Evolutionary conservation across 78 protist species (phyloP), one percentile per base, ranked within the genome.

Genomic region (Guillardia theta): DNA sequence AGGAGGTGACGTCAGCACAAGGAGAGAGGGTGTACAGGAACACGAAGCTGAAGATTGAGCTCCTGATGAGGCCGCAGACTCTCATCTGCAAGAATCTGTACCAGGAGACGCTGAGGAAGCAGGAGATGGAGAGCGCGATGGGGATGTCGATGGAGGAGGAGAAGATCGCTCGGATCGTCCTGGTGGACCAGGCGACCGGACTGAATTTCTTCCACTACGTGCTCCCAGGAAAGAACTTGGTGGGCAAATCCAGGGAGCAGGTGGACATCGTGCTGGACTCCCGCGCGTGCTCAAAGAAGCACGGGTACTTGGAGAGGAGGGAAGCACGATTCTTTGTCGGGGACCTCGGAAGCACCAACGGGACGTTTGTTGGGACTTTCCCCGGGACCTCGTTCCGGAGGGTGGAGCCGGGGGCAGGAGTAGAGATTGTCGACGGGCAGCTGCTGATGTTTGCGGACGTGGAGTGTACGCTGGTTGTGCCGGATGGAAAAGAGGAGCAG

Each of bases 141-240:
- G 90, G 90, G 24, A 27, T 18, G 41, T 27, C 33, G 19, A 22
- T 78, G 24, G 90, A 78, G 37, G 90, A 78, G 24, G 90, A 78
- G 48, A 36, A n/a, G 50, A 45, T 78, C 30, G 53, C 90, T 0
- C 18, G 90, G 90, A 45, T 78, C 37, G 53, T 78, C 30, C 53
- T 78, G 48, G 43, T 78, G 50, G 44, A 78, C 8, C 90, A 30
- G 24, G 18, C 90, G 33, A 78, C 90, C 1, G 90, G 90, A 22
- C 43, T 78, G 44, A 43, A 78, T 30, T 19, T 78, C 15, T 78
- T 78, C 90, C 90, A 78, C 90, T 78, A 78, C 50, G 48, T 77
- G 88, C 15, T 9, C 88, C 88, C 43, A 4, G 88, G 88, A 21
- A 8, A 19, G 37, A 77, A n/a, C 18, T 4, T 39, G 45, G 44